phyloP scores from a whole-genome alignment of 1,284 basidiomycete species.

The Thelephora terrestris region DNA sequence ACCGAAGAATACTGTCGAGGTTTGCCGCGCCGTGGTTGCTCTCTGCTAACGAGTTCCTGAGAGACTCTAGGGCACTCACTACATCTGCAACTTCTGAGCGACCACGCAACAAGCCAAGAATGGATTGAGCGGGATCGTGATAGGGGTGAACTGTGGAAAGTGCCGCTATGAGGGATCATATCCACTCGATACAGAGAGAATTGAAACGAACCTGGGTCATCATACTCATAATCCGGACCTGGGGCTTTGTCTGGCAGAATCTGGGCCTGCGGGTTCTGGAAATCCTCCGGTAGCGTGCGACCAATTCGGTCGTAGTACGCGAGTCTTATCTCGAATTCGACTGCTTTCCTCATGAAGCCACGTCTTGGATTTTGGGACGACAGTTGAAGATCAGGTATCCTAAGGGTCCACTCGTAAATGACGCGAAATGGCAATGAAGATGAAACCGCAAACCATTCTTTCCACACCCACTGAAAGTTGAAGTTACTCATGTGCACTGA shows the following conservation, averaged over 20 bases:
- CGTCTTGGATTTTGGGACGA: conserved; percentile 74
- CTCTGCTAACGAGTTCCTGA: conserved; percentile 53
- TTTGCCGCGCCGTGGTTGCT: conserved; percentile 43
- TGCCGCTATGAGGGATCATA: background rate
- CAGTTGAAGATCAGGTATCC: conserved; percentile 79
- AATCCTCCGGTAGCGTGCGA: conserved; percentile 78
- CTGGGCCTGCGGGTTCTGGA: conserved; percentile 56
- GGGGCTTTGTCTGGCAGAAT: conserved; percentile 72
- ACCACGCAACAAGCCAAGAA: conserved; percentile 75
- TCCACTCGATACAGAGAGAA: conserved; percentile 1
- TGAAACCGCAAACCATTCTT: conserved; percentile 73
- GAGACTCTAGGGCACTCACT: conserved; percentile 61
- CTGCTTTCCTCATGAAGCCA: conserved; percentile 77
- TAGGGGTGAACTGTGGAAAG: conserved; percentile 52
- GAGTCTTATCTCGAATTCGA: conserved; percentile 87
- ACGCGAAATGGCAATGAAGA: background rate
- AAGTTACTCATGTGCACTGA: conserved; percentile 96
- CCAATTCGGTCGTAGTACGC: conserved; percentile 92
- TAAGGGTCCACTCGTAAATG: conserved; percentile 22
- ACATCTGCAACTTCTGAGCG: conserved; percentile 74
- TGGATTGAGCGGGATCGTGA: conserved; percentile 69
- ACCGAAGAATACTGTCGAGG: conserved; percentile 60
- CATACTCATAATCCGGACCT: conserved; percentile 78
- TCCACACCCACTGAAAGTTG: conserved; percentile 99
- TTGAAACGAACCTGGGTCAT: conserved; percentile 36